Base-by-base conservation (phyloP, 1,284 basidiomycete species). In the Cutaneotrichosporon daszewskae region DNA sequence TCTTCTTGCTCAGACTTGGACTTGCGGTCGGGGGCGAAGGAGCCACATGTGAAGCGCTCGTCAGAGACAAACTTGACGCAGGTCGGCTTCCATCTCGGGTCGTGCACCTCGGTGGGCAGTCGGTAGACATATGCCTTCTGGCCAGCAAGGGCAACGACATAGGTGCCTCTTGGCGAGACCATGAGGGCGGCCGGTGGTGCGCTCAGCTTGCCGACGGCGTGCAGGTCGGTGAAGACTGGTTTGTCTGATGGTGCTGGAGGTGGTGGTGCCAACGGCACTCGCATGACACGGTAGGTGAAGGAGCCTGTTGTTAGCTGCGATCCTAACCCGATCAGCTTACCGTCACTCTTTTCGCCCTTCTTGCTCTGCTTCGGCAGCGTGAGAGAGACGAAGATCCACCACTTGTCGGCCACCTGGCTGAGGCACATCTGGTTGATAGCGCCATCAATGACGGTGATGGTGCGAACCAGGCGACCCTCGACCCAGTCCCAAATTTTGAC, bases 401-500 rank as follows among this genome's bases (percentile, higher is more conserved):
- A 64, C 37, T 57, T 62, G 24, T 55, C 59, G 4, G 34, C 51
- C 6, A 64, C 56, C 37, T 61, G 47, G 16, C 62, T 61, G 20
- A 62, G 44, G 26, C 59, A 57, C 28, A 64, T 49, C 27, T 64
- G 60, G 17, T 51, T 34, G n/a, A 68, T 53, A 44, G 81, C 77
- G 53, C 95, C 83, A 47, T 84, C 79, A 32, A 76, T 52, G 12
- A 49, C 77, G 32, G 87, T 60, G 45, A 92, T 78, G 1, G 82
- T 85, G 52, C 83, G 81, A 43, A 96, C 74, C 13, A 95, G 72
- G 4, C 78, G 75, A 1, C 84, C 91, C 53, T 96, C 91, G 40
- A 94, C 74, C 66, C 87, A 94, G 72, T 97, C 90, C 94, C 94
- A 97, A 11, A 94, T 74, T 65, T 87, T 82, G 54, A 97, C 71